Evolutionary conservation across 2,329 filamentous ascomycete genomes (phyloP).

Genomic region (Colletotrichum sp.): DNA sequence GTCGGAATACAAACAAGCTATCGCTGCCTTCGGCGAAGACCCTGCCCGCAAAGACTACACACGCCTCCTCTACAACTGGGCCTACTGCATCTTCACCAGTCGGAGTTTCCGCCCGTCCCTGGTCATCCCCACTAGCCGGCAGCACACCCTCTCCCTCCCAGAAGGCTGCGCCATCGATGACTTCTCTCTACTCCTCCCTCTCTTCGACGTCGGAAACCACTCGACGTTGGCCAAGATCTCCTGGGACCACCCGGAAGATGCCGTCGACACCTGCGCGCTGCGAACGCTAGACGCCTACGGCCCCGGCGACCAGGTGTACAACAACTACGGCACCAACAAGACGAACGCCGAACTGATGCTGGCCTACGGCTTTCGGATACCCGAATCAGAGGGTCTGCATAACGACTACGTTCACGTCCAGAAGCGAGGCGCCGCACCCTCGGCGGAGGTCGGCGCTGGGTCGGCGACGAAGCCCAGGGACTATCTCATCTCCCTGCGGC

Average conservation of each 20-base stretch:
- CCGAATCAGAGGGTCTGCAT: slow-evolving; percentile 51
- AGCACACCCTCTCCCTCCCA: slow-evolving; percentile 32
- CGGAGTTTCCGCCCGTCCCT: slow-evolving; percentile 68
- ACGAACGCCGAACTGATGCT: slow-evolving; percentile 75
- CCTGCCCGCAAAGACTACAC: slow-evolving; percentile 43
- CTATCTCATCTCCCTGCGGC: slow-evolving; percentile 58
- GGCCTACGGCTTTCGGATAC: slow-evolving; percentile 66
- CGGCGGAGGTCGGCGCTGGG: slow-evolving; percentile 26
- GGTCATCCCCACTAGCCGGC: slow-evolving; percentile 47
- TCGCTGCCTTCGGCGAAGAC: slow-evolving; percentile 29
- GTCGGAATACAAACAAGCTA: slow-evolving; percentile 50
- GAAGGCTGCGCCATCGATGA: slow-evolving; percentile 54
- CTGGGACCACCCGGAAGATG: slow-evolving; percentile 59
- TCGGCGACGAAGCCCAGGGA: slow-evolving; percentile 30
- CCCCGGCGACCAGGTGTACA: slow-evolving; percentile 63
- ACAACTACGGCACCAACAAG: slow-evolving; percentile 74
- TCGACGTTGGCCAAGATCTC: slow-evolving; percentile 61
- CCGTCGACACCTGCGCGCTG: slow-evolving; percentile 45
- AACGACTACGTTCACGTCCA: slow-evolving; percentile 66
- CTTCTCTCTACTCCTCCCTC: slow-evolving; percentile 72
- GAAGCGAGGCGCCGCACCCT: slow-evolving; percentile 39
- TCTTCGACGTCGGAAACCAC: slow-evolving; percentile 77
- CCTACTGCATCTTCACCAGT: slow-evolving; percentile 68
- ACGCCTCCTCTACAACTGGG: slow-evolving; percentile 64
- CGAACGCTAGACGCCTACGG: slow-evolving; percentile 35